Percentiles rank a stretch among this genome's conserved stretches.
phyloP scores from a whole-genome alignment of 169 alveolate genomes.

The Babesia bovis region DNA sequence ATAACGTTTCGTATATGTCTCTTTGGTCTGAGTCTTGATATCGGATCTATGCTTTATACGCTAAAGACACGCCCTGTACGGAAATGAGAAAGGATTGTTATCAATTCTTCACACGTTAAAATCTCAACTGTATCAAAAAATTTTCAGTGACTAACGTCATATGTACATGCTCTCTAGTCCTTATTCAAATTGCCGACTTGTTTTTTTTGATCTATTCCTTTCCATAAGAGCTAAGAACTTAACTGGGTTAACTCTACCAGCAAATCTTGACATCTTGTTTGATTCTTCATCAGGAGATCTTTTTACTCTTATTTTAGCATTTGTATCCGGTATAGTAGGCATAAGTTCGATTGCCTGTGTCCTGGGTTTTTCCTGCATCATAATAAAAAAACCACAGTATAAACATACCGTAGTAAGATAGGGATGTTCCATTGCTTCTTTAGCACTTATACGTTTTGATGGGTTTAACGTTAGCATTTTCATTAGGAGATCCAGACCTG shows the following conservation, averaged over 20 bases:
- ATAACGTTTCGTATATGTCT: too few species aligned
- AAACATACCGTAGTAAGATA: conserved; percentile 64
- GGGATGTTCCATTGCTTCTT: conserved; percentile 92
- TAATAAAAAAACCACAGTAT: background rate
- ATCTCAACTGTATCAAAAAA: too few species aligned
- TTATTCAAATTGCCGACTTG: too few species aligned
- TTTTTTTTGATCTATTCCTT: conserved; percentile 10
- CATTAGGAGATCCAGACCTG: conserved; percentile 90
- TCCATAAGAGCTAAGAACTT: conserved; percentile 60
- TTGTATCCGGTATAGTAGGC: conserved; percentile 69
- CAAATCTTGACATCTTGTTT: conserved; percentile 19
- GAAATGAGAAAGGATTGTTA: too few species aligned
- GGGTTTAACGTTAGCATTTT: conserved; percentile 92
- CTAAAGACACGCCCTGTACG: too few species aligned
- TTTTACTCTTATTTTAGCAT: conserved; percentile 32
- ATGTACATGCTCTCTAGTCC: too few species aligned
- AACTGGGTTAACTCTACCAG: conserved; percentile 61
- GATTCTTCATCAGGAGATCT: conserved; percentile 30
- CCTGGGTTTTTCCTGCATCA: conserved; percentile 56
- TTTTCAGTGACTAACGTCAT: too few species aligned
- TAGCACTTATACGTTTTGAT: conserved; percentile 89
- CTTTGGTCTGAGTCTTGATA: too few species aligned
- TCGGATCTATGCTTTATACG: too few species aligned
- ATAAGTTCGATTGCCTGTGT: conserved; percentile 53
- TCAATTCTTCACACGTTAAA: too few species aligned